Base-by-base conservation (phyloP, 352 stramenopile species). In the Phytophthora cactorum region DNA sequence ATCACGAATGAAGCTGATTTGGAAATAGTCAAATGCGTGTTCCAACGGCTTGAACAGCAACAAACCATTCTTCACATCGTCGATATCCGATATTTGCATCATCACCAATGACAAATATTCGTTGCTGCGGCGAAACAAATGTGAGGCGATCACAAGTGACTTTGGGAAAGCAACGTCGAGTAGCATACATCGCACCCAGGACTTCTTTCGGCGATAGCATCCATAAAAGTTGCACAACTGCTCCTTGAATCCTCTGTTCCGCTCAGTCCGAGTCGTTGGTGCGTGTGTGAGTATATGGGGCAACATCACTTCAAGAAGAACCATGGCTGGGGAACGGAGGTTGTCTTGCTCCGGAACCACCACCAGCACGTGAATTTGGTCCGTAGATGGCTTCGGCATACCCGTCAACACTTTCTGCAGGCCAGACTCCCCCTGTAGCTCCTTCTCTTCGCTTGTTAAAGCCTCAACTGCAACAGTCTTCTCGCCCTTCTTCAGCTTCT, bases 81-180 rank as follows among this genome's bases (percentile, higher is more conserved):
- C 67, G 41, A 74, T 74, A 46, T 74, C 38, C n/a, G 59, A 70
- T 66, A 74, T 74, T 29, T 70, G 59, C 67, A 74, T 70, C 61
- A 74, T 61, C 17, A 25, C 17, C 31, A 58, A 9, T 22, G 49
- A 55, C n/a, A 62, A 14, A 60, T 66, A 66, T 62, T 57, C 36
- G 46, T 74, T 66, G 60, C 54, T 74, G 8, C 46, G 52, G 22
- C 67, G 67, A 62, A 74, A 74, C 29, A 70, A 69, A 43, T 55
- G 49, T 28, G 31, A 55, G 2, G 29, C 53, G 38, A 65, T 51
- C 47, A 55, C 28, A 28, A 55, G 49, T 17, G 60, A 66, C 47
- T 28, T 64, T 45, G 60, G 55, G 62, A 70, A 66, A 39, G 36
- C 59, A 60, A 63, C 54, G 45, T 63, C 41, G 61, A 74, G 67